These are phyloP conservation scores for Saturnispora saitoi DNA, from an alignment of 805 yeast species.

Conservation along the genomic window DNA sequence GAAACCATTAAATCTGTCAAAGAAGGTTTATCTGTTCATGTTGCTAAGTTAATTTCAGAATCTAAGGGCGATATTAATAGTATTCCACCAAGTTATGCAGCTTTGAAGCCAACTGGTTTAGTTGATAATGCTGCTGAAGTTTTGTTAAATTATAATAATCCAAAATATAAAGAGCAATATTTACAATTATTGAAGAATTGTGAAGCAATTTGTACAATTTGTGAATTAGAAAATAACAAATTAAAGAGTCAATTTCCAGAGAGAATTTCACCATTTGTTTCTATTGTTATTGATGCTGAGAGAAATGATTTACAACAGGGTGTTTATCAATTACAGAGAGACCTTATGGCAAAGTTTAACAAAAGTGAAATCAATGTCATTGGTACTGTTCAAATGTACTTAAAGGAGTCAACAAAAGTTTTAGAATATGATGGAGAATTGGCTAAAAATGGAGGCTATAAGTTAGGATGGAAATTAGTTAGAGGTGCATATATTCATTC, in stretches of 20 bases:
- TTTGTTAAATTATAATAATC: slow-evolving; percentile 49
- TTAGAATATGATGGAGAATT: slow-evolving; percentile 53
- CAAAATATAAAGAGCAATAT: slow-evolving; percentile 44
- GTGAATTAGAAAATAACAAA: slow-evolving; percentile 42
- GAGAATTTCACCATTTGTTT: slow-evolving; percentile 64
- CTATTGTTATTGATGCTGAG: slow-evolving; percentile 86
- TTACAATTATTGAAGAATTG: slow-evolving; percentile 58
- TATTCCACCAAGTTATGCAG: slow-evolving; percentile 87
- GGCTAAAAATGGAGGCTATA: slow-evolving; percentile 55
- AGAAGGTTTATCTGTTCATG: slow-evolving; percentile 62
- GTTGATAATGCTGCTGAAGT: slow-evolving; percentile 69
- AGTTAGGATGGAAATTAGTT: slow-evolving; percentile 80
- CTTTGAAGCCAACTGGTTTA: slow-evolving; percentile 88
- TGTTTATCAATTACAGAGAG: slow-evolving; percentile 83
- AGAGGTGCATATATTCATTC: slow-evolving; percentile 95
- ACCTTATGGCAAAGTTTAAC: slow-evolving; percentile 67
- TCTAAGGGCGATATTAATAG: slow-evolving; percentile 40
- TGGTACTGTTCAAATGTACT: slow-evolving; percentile 91
- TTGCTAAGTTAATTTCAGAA: slow-evolving; percentile 46
- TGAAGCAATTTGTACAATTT: slow-evolving; percentile 48
- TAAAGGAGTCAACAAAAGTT: slow-evolving; percentile 59
- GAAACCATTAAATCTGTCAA: slow-evolving; percentile 62
- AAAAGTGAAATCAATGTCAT: slow-evolving; percentile 59
- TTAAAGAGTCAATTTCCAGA: slow-evolving; percentile 47
- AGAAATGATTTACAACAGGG: slow-evolving; percentile 82